These are phyloP conservation scores for Cyberlindnera bimundalis DNA, from an alignment of 805 yeast genomes.

Conservation along the genomic window DNA sequence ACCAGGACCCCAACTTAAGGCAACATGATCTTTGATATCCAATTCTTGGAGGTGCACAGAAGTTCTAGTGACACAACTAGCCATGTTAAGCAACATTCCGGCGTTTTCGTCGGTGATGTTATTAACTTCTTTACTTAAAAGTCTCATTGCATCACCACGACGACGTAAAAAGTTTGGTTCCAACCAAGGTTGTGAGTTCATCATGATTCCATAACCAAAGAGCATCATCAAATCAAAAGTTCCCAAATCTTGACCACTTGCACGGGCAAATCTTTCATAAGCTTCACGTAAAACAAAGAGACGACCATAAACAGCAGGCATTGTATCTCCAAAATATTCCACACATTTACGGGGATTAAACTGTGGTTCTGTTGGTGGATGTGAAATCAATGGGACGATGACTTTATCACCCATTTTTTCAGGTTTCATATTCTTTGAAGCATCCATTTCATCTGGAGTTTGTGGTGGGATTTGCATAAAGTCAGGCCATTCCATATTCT, in stretches of 20 bases:
- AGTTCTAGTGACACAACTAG: conserved; percentile 11
- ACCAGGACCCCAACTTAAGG: conserved; percentile 22
- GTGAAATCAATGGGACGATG: conserved; percentile 12
- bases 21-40: conserved; percentile 18
- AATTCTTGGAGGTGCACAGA: conserved; percentile 12
- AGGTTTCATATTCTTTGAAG: background rate
- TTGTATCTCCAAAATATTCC: conserved; percentile 20
- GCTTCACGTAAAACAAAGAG: conserved; percentile 12
- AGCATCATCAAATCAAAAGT: conserved; percentile 15
- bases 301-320: conserved; percentile 15
- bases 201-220: conserved; percentile 18
- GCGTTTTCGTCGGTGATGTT: conserved; percentile 19
- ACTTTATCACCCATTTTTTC: background rate
- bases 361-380: conserved; percentile 10
- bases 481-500: background rate
- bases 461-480: background rate
- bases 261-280: conserved; percentile 1
- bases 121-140: conserved; percentile 6
- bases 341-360: conserved; percentile 9
- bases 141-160: conserved; percentile 19
- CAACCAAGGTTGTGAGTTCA: conserved; percentile 6
- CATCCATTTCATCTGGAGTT: no score
- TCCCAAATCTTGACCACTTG: background rate
- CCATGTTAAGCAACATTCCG: conserved; percentile 7
- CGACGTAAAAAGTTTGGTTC: conserved; percentile 10